Percentiles rank a stretch among this genome's conserved stretches.
Conservation (phyloP, 352 stramenopile species). For the Globisporangium mamillatum region DNA sequence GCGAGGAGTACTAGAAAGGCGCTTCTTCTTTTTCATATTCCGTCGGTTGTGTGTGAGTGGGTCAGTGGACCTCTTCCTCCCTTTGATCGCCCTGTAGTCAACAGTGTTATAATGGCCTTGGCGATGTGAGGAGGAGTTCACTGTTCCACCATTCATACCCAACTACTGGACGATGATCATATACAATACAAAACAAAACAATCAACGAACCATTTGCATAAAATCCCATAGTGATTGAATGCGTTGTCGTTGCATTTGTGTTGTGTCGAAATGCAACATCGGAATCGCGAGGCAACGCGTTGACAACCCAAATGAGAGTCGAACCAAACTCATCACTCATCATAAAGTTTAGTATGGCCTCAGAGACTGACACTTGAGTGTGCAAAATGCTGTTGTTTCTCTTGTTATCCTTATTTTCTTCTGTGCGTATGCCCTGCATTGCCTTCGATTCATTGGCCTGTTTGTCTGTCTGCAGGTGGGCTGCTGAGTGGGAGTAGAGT, state of each 20-base stretch:
- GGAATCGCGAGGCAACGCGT: no score
- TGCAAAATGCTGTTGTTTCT: slow-evolving; percentile 5
- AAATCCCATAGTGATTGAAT: not conserved
- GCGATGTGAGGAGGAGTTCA: not conserved
- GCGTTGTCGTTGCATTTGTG: not conserved
- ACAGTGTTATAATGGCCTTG: not conserved
- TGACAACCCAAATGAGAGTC: not conserved
- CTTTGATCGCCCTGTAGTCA: not conserved
- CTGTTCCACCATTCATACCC: not conserved
- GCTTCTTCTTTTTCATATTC: not conserved
- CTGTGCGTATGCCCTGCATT: not conserved
- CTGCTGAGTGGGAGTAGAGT: not conserved
- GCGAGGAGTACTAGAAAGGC: slow-evolving; percentile 81
- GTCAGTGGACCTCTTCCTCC: not conserved
- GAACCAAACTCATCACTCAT: not conserved
- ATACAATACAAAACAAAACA: not conserved
- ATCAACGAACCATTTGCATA: not conserved
- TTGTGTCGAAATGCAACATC: no score
- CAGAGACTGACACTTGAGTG: not conserved
- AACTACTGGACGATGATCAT: not conserved
- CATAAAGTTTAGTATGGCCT: not conserved
- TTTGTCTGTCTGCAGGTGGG: not conserved
- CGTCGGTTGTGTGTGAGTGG: not conserved
- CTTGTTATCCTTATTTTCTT: not conserved
- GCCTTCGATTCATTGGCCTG: not conserved